A percentile compares a stretch with the other conserved stretches of the same genome.
phyloP scores from a whole-genome alignment of 164 flowering plant species.

The Umbilicus rupestris region DNA sequence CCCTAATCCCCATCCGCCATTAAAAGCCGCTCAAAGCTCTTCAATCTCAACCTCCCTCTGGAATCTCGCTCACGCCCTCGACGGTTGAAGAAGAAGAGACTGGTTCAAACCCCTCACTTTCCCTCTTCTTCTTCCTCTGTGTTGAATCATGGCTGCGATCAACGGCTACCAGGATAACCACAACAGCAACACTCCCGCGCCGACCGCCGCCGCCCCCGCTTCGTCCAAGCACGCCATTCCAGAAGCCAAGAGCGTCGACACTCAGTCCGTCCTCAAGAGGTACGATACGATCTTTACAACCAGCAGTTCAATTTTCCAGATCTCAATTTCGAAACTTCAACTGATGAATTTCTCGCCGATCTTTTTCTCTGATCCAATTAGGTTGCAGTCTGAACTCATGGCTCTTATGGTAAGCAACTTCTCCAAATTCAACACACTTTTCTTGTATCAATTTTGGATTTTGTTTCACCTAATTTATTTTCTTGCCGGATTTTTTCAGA shows the following conservation, averaged over 20 bases:
- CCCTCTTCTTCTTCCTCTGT: background rate
- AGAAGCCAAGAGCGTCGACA: slow-evolving; percentile 40
- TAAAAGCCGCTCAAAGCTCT: background rate
- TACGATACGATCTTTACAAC: slow-evolving; percentile 12
- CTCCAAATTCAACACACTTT: background rate
- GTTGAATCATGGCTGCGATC: background rate
- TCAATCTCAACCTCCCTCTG: background rate
- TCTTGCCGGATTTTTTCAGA: slow-evolving; percentile 24
- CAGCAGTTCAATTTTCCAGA: background rate
- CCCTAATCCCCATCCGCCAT: background rate
- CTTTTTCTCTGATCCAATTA: slow-evolving; percentile 16
- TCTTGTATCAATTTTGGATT: too few relatives aligned
- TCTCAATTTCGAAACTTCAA: background rate
- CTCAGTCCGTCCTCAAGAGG: slow-evolving; percentile 61
- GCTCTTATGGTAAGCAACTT: slow-evolving; percentile 43
- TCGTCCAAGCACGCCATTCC: slow-evolving; percentile 28
- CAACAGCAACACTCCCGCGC: slow-evolving; percentile 28
- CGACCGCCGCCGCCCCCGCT: slow-evolving; percentile 18
- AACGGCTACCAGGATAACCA: background rate
- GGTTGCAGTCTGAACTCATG: slow-evolving; percentile 61
- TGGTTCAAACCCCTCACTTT: background rate
- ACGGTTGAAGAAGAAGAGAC: background rate
- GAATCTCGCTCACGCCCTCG: background rate
- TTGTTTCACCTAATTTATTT: background rate
- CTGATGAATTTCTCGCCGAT: background rate